Conservation (phyloP, 2,329 filamentous ascomycete genomes). For the Coniochaeta sp. region DNA sequence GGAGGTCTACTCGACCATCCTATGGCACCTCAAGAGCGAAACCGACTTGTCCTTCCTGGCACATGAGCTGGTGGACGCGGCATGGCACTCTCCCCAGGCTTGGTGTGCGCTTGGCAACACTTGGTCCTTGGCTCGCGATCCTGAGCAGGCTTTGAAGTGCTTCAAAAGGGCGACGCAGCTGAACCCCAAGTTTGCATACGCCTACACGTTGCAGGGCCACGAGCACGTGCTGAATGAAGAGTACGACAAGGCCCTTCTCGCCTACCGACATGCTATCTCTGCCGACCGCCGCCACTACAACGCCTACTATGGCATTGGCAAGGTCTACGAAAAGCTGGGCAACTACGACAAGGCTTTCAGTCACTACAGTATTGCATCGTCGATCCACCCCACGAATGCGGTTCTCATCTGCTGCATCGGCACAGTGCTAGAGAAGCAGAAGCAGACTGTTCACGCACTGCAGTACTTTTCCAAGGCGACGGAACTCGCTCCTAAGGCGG, state of each 20-base stretch:
- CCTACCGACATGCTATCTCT: conserved; percentile 79
- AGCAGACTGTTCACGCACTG: conserved; percentile 71
- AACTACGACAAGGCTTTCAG: conserved; percentile 86
- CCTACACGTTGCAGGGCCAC: conserved; percentile 91
- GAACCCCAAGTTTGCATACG: conserved; percentile 86
- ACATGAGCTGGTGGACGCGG: conserved; percentile 79
- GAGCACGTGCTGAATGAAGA: conserved; percentile 96
- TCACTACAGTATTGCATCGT: conserved; percentile 81
- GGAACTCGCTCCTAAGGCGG: conserved; percentile 71
- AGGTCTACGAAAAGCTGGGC: conserved; percentile 83
- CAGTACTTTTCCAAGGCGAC: conserved; percentile 77
- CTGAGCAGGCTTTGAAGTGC: conserved; percentile 88
- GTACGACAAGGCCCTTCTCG: conserved; percentile 85
- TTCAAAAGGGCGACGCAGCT: conserved; percentile 93
- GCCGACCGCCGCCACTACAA: conserved; percentile 91
- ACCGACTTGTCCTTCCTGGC: conserved; percentile 87
- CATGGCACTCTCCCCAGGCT: conserved; percentile 84
- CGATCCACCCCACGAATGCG: conserved; percentile 89
- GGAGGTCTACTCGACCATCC: conserved; percentile 96
- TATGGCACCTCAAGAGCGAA: conserved; percentile 96
- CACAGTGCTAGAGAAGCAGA: conserved; percentile 80
- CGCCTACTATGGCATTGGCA: conserved; percentile 87
- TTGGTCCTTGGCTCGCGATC: conserved; percentile 85
- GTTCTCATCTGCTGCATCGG: conserved; percentile 91
- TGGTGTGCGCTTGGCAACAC: conserved; percentile 96